These are phyloP conservation scores for Microbotryum silenes-acaulis DNA, from an alignment of 1,284 basidiomycete species.

Conservation along the genomic window DNA sequence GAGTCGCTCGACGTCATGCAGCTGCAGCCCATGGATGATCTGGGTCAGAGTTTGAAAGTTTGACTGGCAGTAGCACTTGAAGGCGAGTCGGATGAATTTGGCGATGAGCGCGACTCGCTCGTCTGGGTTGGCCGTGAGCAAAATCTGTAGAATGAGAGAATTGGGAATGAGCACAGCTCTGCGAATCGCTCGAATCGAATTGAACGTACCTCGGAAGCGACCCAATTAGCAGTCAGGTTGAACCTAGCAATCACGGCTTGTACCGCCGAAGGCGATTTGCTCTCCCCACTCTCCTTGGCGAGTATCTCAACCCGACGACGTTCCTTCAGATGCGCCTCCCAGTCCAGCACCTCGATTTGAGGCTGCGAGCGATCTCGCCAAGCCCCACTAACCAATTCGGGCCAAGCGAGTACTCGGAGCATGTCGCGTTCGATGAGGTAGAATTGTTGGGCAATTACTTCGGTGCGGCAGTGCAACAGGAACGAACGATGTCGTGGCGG, in stretches of 20 bases:
- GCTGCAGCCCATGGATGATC: conserved; percentile 68
- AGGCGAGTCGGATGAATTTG: conserved; percentile 80
- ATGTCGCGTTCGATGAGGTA: conserved; percentile 80
- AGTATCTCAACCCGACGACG: conserved; percentile 61
- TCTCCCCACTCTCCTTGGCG: conserved; percentile 41
- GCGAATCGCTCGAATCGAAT: conserved; percentile 42
- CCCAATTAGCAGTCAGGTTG: conserved; percentile 76
- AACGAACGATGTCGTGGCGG: conserved; percentile 53
- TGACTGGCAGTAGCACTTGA: conserved; percentile 71
- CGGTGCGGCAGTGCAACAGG: conserved; percentile 51
- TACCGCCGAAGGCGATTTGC: conserved; percentile 39
- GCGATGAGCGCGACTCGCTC: conserved; percentile 61
- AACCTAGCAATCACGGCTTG: conserved; percentile 75
- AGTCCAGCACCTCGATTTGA: conserved; percentile 62
- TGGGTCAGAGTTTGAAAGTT: conserved; percentile 76
- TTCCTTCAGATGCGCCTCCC: conserved; percentile 71
- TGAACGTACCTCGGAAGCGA: conserved; percentile 47
- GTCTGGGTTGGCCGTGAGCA: conserved; percentile 41
- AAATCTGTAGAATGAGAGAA: conserved; percentile 22
- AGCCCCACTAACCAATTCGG: conserved; percentile 35
- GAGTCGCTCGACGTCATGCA: conserved; percentile 65
- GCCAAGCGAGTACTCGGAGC: conserved; percentile 57
- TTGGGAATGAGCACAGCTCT: conserved; percentile 59
- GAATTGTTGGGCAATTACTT: conserved; percentile 66
- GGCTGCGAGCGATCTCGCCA: conserved; percentile 50